Percentiles rank a stretch among this genome's conserved stretches.
phyloP scores from a whole-genome alignment of 2,329 filamentous ascomycete genomes.

The Metarhizium sp. region DNA sequence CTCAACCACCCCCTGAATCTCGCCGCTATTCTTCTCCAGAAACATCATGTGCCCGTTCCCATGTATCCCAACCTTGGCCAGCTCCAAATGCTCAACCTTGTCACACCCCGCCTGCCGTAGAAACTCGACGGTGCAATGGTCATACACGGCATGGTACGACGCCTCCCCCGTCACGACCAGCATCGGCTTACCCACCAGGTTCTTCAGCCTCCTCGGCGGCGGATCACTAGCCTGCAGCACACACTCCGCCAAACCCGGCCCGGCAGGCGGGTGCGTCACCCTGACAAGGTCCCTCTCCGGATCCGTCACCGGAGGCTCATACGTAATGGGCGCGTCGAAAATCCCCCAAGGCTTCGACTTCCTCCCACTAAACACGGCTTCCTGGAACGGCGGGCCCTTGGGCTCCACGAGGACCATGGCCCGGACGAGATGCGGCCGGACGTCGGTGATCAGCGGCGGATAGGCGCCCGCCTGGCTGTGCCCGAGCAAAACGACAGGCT shows the following conservation, averaged over 20 bases:
- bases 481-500: conserved; percentile 28
- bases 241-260: no score
- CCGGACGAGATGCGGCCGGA: conserved; percentile 28
- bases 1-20: conserved; percentile 20
- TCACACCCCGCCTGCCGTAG: conserved; percentile 32
- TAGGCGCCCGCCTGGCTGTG: conserved; percentile 37
- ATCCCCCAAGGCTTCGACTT: conserved; percentile 14
- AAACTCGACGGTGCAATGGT: conserved; percentile 31
- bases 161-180: conserved; percentile 27
- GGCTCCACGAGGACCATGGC: conserved; percentile 36
- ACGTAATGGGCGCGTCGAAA: no score
- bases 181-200: conserved; percentile 9
- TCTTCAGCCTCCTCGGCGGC: conserved; percentile 9
- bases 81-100: conserved; percentile 22
- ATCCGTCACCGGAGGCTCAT: no score
- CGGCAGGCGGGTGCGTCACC: no score
- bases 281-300: no score
- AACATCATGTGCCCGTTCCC: conserved; percentile 41
- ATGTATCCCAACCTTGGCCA: conserved; percentile 27
- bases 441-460: conserved; percentile 32
- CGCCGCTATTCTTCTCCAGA: conserved; percentile 36
- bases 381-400: conserved; percentile 35
- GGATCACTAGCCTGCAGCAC: background rate
- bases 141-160: conserved; percentile 35
- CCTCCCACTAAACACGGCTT: conserved; percentile 26